Percentiles rank a stretch among this genome's conserved stretches.
Evolutionary conservation across 352 stramenopile genomes (phyloP).

Genomic region (Elongisporangium prolatum): DNA sequence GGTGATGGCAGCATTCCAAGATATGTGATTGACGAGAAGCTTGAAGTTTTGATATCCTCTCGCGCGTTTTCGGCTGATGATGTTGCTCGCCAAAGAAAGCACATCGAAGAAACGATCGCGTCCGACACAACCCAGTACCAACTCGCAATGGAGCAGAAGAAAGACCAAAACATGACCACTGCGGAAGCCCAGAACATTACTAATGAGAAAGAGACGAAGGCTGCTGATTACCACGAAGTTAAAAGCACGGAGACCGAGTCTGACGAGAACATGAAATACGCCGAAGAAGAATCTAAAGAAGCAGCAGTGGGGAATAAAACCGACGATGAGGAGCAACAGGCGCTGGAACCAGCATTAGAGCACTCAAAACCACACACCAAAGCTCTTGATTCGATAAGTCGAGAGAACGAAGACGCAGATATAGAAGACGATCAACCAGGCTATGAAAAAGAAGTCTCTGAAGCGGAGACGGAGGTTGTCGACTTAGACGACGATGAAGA

Average conservation of each 20-base stretch:
- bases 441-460: neutral
- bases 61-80: conserved; percentile 37
- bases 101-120: conserved; percentile 32
- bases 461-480: neutral
- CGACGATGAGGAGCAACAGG: neutral
- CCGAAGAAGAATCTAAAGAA: neutral
- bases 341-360: neutral
- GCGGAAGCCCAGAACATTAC: neutral
- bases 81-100: conserved; percentile 21
- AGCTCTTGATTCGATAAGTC: neutral
- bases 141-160: conserved; percentile 9
- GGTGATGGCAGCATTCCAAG: conserved; percentile 27
- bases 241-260: neutral
- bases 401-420: neutral
- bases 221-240: neutral
- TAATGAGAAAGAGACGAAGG: neutral
- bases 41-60: conserved; percentile 33
- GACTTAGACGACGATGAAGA: neutral
- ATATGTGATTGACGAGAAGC: conserved; percentile 32
- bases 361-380: neutral
- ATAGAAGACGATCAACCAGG: neutral
- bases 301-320: neutral
- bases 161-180: neutral
- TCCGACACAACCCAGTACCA: conserved; percentile 24
- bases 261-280: neutral